Percentiles rank a stretch among this genome's conserved stretches.
These are phyloP conservation scores for Candida oleophila DNA, from an alignment of 805 yeast species.

Conservation along the genomic window DNA sequence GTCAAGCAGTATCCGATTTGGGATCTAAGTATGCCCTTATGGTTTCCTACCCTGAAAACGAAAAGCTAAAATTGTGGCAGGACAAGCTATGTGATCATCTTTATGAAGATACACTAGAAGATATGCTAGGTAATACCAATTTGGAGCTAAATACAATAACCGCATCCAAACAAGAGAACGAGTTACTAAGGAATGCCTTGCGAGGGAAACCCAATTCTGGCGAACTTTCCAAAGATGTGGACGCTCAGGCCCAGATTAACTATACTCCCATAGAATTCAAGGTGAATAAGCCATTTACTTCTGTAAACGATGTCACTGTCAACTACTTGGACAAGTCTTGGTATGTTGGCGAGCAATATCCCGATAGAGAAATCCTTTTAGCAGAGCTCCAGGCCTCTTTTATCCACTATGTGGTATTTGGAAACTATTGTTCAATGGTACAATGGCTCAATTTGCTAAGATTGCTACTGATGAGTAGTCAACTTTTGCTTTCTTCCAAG, in stretches of 20 bases:
- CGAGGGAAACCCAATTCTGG: not conserved
- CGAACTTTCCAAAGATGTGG: not conserved
- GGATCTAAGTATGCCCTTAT: conserved; percentile 28
- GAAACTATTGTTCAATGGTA: conserved; percentile 60
- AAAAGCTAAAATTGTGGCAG: conserved; percentile 10
- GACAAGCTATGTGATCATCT: conserved; percentile 13
- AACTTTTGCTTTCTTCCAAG: conserved; percentile 19
- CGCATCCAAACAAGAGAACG: conserved; percentile 5
- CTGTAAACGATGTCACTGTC: conserved; percentile 42
- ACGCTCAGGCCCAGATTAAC: conserved; percentile 17
- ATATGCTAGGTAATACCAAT: conserved; percentile 1
- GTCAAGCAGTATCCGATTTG: conserved; percentile 23
- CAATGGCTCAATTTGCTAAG: conserved; percentile 62
- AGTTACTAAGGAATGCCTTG: not conserved
- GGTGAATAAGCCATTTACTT: conserved; percentile 23
- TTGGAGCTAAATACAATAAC: conserved; percentile 1
- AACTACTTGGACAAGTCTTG: conserved; percentile 62
- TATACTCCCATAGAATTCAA: conserved; percentile 45
- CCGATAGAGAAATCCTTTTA: conserved; percentile 30
- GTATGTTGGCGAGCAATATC: conserved; percentile 45
- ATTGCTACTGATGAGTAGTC: conserved; percentile 34
- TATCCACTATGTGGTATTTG: conserved; percentile 49
- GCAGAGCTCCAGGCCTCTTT: conserved; percentile 58
- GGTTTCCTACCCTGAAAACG: conserved; percentile 36
- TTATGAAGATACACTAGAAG: conserved; percentile 24